Evolutionary conservation across 1,284 basidiomycete genomes (phyloP).

Genomic region (Ceratobasidium sp.): DNA sequence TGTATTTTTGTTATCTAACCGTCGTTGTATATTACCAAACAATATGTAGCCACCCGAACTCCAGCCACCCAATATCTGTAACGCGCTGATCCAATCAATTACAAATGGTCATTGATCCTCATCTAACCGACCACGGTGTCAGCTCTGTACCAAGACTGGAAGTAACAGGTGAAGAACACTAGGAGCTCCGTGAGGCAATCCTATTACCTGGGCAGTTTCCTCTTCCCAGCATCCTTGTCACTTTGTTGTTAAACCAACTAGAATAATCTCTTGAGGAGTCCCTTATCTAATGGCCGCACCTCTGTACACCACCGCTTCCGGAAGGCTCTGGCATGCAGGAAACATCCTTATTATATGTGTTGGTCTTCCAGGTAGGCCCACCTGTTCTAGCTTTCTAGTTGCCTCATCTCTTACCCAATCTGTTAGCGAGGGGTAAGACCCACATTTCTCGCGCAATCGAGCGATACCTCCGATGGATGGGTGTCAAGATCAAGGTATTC

Average conservation of each 20-base stretch:
- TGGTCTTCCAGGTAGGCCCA: slow-evolving; percentile 69
- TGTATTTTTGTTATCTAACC: background rate
- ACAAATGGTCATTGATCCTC: too few species aligned
- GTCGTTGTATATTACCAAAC: background rate
- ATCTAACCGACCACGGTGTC: too few species aligned
- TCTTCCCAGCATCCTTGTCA: too few species aligned
- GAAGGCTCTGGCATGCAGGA: slow-evolving; percentile 89
- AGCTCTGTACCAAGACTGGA: too few species aligned
- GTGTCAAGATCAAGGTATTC: slow-evolving; percentile 93
- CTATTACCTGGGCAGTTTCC: too few species aligned
- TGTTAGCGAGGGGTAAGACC: slow-evolving; percentile 87
- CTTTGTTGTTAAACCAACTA: background rate
- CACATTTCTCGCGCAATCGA: slow-evolving; percentile 96
- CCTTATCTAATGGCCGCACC: slow-evolving; percentile 75
- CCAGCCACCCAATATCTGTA: slow-evolving; percentile 1
- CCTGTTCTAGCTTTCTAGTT: background rate
- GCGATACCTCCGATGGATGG: slow-evolving; percentile 96
- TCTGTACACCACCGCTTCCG: slow-evolving; percentile 78
- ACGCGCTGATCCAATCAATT: too few species aligned
- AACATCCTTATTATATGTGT: slow-evolving; percentile 93
- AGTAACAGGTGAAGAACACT: too few species aligned
- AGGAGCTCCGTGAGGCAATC: too few species aligned
- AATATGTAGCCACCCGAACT: background rate
- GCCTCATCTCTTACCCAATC: background rate
- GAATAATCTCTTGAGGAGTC: background rate